A percentile compares a stretch with the other conserved stretches of the same genome.
phyloP scores from a whole-genome alignment of 2,329 filamentous ascomycete genomes.

The Microdochium trichocladiopsis region DNA sequence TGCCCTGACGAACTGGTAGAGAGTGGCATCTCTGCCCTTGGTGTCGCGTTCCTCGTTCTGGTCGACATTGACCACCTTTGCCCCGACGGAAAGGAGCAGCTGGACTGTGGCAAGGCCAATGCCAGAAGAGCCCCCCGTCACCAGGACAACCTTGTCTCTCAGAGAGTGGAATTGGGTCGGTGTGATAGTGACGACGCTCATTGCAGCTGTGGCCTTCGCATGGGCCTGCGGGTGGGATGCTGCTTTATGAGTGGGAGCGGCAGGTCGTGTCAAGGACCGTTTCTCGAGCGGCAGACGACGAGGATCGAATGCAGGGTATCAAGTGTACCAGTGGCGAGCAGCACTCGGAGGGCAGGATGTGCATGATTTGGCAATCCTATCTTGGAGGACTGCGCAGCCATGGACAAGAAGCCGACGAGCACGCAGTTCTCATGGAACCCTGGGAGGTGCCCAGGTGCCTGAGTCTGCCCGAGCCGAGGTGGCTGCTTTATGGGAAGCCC shows the following conservation, averaged over 20 bases:
- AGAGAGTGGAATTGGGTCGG: slow-evolving; percentile 15
- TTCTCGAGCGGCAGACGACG: no score
- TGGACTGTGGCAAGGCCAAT: slow-evolving; percentile 51
- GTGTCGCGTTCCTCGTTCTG: slow-evolving; percentile 14
- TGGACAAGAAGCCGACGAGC: no score
- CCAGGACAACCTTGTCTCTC: slow-evolving; percentile 41
- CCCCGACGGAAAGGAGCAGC: slow-evolving; percentile 43
- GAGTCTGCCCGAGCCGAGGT: no score
- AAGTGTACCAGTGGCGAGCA: not conserved
- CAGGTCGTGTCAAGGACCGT: not conserved
- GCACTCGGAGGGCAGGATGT: no score
- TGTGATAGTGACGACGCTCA: not conserved
- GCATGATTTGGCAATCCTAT: no score
- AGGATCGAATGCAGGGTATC: no score
- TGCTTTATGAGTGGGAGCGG: not conserved
- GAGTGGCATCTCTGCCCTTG: slow-evolving; percentile 1
- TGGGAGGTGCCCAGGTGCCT: no score
- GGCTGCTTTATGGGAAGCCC: no score
- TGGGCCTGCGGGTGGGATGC: not conserved
- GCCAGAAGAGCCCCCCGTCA: slow-evolving; percentile 52
- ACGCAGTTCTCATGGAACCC: no score
- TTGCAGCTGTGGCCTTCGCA: not conserved
- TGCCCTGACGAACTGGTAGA: slow-evolving; percentile 32
- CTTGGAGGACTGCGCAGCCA: no score
- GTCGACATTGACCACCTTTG: slow-evolving; percentile 48